phyloP scores from a whole-genome alignment of 2,329 filamentous ascomycete genomes.

The Zymoseptoria pseudotritici region DNA sequence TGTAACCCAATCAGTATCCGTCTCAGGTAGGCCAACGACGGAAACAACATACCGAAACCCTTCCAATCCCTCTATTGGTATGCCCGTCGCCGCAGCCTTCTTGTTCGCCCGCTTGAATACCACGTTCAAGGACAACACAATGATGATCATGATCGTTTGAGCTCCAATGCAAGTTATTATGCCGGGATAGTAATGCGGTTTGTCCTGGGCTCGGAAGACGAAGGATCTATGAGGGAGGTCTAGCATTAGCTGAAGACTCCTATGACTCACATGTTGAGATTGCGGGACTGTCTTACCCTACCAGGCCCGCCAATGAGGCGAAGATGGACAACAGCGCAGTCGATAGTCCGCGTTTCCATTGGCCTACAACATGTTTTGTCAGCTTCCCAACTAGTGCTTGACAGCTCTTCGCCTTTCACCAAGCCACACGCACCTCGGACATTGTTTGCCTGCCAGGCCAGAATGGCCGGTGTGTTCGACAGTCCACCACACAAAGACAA shows the following conservation, averaged over 20 bases:
- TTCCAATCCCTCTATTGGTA: slow-evolving; percentile 14
- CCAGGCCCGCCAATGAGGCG: background rate
- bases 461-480: slow-evolving; percentile 14
- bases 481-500: slow-evolving; percentile 19
- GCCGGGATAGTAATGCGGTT: slow-evolving; percentile 14
- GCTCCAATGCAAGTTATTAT: slow-evolving; percentile 13
- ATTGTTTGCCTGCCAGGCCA: slow-evolving; percentile 12
- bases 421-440: background rate
- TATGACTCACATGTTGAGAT: background rate
- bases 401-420: background rate
- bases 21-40: background rate
- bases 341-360: background rate
- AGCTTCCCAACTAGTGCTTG: background rate
- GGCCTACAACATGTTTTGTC: background rate
- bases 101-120: slow-evolving; percentile 16
- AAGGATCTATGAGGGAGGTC: slow-evolving; percentile 47
- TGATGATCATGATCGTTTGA: slow-evolving; percentile 10
- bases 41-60: slow-evolving; percentile 14
- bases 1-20: background rate
- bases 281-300: background rate
- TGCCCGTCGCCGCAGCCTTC: slow-evolving; percentile 15
- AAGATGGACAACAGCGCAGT: background rate
- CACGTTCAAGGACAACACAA: slow-evolving; percentile 10
- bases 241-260: slow-evolving; percentile 43
- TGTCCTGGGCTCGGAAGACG: slow-evolving; percentile 14